These are phyloP conservation scores for Daldinia childiae DNA, from an alignment of 495 filamentous ascomycete species.

Conservation along the genomic window DNA sequence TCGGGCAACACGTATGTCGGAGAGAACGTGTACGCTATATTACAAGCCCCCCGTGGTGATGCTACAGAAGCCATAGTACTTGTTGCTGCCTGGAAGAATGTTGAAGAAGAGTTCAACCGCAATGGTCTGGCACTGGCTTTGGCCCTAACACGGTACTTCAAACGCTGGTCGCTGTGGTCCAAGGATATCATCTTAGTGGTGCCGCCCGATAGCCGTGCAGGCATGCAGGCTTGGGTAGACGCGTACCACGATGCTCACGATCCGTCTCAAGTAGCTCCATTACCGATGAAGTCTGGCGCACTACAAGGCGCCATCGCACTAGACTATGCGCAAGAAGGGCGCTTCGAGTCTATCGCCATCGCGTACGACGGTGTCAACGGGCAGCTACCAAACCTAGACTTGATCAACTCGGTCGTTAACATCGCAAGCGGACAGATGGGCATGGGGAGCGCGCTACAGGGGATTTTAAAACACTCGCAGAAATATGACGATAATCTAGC, in stretches of 20 bases:
- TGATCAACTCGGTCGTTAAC: slow-evolving; percentile 91
- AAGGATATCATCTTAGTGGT: slow-evolving; percentile 97
- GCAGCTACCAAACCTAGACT: slow-evolving; percentile 91
- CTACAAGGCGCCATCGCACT: slow-evolving; percentile 92
- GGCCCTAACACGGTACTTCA: slow-evolving; percentile 92
- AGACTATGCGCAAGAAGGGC: slow-evolving; percentile 87
- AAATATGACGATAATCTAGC: slow-evolving; percentile 82
- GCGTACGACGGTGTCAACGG: slow-evolving; percentile 97
- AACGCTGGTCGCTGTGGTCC: slow-evolving; percentile 96
- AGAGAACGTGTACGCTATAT: slow-evolving; percentile 92
- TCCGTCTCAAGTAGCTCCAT: slow-evolving; percentile 70
- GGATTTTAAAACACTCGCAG: slow-evolving; percentile 86
- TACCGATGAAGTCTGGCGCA: slow-evolving; percentile 90
- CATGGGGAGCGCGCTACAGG: slow-evolving; percentile 80
- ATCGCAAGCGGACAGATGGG: slow-evolving; percentile 94
- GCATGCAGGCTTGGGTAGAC: slow-evolving; percentile 96
- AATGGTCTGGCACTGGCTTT: slow-evolving; percentile 87
- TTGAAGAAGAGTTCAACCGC: slow-evolving; percentile 79
- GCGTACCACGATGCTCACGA: slow-evolving; percentile 92
- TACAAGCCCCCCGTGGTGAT: slow-evolving; percentile 95
- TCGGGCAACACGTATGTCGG: slow-evolving; percentile 77
- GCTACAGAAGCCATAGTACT: slow-evolving; percentile 98
- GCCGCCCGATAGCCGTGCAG: slow-evolving; percentile 85
- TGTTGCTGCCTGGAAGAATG: slow-evolving; percentile 87
- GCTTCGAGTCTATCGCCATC: slow-evolving; percentile 87